A percentile compares a stretch with the other conserved stretches of the same genome.
Evolutionary conservation across 805 yeast species (phyloP).

Genomic region (Ogataea ganodermae): DNA sequence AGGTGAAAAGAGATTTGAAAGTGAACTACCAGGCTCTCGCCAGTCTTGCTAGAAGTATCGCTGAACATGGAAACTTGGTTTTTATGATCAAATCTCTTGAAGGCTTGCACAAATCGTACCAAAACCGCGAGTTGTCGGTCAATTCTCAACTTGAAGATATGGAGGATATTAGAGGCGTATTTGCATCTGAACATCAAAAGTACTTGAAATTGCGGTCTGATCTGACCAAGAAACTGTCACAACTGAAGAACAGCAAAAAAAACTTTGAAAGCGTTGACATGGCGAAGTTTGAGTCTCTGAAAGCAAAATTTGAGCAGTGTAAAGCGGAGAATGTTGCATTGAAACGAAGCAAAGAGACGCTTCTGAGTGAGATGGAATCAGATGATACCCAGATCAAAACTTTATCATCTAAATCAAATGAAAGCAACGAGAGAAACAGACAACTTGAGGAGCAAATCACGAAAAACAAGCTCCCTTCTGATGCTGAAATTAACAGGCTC

Average conservation of each 20-base stretch:
- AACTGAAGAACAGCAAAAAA: constrained; percentile 14
- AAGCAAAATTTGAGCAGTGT: neutral
- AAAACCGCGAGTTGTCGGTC: constrained; percentile 24
- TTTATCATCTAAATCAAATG: constrained; percentile 2
- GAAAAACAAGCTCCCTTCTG: constrained; percentile 21
- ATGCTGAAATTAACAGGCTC: constrained; percentile 16
- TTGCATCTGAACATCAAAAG: constrained; percentile 27
- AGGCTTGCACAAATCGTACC: constrained; percentile 32
- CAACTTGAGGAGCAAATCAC: constrained; percentile 9
- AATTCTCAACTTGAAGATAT: constrained; percentile 25
- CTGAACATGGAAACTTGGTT: constrained; percentile 32
- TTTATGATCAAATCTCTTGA: constrained; percentile 31
- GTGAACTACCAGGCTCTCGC: constrained; percentile 36
- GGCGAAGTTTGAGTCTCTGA: constrained; percentile 11
- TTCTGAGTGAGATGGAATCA: neutral
- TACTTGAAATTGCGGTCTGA: constrained; percentile 26
- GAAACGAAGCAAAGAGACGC: neutral
- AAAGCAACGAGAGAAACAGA: constrained; percentile 6
- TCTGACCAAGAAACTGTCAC: constrained; percentile 19
- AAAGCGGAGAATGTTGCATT: neutral
- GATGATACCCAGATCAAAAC: neutral
- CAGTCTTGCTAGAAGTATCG: constrained; percentile 32
- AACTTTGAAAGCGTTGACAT: constrained; percentile 14
- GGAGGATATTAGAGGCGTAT: constrained; percentile 26
- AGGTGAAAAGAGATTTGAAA: constrained; percentile 27